Base-by-base conservation (phyloP, 2,329 filamentous ascomycete genomes). In the Aspergillus sp. region DNA sequence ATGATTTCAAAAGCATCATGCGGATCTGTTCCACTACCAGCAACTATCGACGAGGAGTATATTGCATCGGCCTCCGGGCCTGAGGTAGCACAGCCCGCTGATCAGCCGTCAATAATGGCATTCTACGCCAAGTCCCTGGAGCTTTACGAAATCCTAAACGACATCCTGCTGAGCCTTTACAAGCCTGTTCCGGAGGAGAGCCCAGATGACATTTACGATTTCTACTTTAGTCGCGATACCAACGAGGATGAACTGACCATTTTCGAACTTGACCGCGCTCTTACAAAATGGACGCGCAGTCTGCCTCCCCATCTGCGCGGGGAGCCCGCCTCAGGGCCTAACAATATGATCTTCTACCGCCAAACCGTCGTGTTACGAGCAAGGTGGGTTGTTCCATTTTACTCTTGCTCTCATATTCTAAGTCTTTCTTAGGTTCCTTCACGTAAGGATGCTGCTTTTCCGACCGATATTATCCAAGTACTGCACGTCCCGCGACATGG, bases 131-230 rank as follows among this genome's bases (percentile, higher is more conserved):
- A 68, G 30, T 69, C 71, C 0, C 61, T 73, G 9, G 69, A 73
- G 41, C 57, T 75, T 3, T 74, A 73, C 54, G 68, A 73, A 30
- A 74, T 75, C 11, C 55, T 75, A 55, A 70, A 73, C 46, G 68
- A 74, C 33, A 67, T 74, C 2, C 59, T 74, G 2, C 57, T 73
- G 6, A 70, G 64, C 39, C 42, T 71, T 2, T 72, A 73, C 44
- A 69, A 66, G 17, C 64, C 68, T 4, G 42, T 60, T 3, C 54
- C 62, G 0, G 70, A 72, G 7, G 69, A 69, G 3, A 63, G 51
- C 5, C 51, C 58, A 0, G 65, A 70, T 19, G 67, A 71, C 19
- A 62, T 65, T 0, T 67, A 71, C 46, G 64, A 69, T 24, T 68
- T 69, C 3, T 69, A 66, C 42, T 72, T 70, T 45, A 64, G 62